Base-by-base conservation (phyloP, 2,329 filamentous ascomycete species). In the Byssochlamys sp. region DNA sequence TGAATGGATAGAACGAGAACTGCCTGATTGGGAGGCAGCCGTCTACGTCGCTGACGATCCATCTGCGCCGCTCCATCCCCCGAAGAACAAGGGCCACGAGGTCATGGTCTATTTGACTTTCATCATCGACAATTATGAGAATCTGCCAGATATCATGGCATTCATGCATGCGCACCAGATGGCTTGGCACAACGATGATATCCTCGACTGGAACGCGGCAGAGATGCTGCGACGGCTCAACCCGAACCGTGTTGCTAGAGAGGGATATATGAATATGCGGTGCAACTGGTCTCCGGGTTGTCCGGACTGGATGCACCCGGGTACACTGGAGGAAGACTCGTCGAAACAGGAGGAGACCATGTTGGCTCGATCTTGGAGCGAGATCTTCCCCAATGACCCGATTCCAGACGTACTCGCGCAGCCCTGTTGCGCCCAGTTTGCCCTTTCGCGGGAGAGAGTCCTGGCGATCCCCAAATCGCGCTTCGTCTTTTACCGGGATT, bases 351-450 rank as follows among this genome's bases (percentile, higher is more conserved):
- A 81, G 59, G 76, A 80, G 63, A 66, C 67, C 7, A 68, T 78
- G 60, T 65, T 80, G 19, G 76, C 75, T 1, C 65, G 69, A n/a
- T 70, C 76, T 0, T 80, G 78, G 78, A 69, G 68, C 1, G 75
- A 80, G 63, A 63, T 80, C 9, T 79, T 80, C 59, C 77, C 77
- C 2, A 66, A 71, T 45, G 71, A 73, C 35, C 69, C 72, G 2
- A 69, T 79, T 11, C 77, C 77, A 1, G 62, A 70, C 14, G 78
- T 83, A 0, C 75, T 86, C 0, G 78, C 81, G 1, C 82, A 85
- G 61, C 80, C 84, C 2, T 86, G 84, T 67, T 86, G 84, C 65
- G 82, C 81, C 1, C 84, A 87, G 62, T 86, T 87, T 63, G 84
- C 83, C 7, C 69, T 86, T 2, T 82, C 80, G 5, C 71, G 78